These are phyloP conservation scores for Lupinus albus DNA, from an alignment of 306 rosid genomes.

Conservation along the genomic window DNA sequence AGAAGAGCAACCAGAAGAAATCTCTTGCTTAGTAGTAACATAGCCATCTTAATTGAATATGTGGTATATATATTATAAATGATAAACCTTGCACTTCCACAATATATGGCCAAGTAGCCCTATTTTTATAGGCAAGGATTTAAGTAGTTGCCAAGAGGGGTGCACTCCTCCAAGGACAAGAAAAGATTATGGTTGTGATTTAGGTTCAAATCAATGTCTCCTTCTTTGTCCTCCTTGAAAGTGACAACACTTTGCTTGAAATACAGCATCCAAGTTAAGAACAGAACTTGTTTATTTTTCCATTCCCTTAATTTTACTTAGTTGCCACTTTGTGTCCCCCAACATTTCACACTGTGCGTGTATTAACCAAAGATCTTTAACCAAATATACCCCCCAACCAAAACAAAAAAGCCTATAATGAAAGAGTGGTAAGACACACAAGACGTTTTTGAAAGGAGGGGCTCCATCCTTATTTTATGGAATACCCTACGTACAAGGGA, in stretches of 20 bases:
- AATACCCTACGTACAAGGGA: neutral
- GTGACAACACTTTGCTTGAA: constrained; percentile 49
- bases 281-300: constrained; percentile 21
- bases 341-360: neutral
- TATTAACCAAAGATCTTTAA: constrained; percentile 20
- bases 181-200: constrained; percentile 35
- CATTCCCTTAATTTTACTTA: constrained; percentile 31
- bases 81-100: constrained; percentile 27
- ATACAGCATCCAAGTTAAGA: constrained; percentile 45
- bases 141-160: constrained; percentile 30
- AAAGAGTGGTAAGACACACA: neutral
- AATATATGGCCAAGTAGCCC: constrained; percentile 1
- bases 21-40: constrained; percentile 35
- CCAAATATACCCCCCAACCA: neutral
- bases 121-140: constrained; percentile 46
- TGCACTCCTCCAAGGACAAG: constrained; percentile 33
- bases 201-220: constrained; percentile 55
- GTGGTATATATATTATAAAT: constrained; percentile 5
- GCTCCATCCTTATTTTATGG: constrained; percentile 31
- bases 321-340: constrained; percentile 35
- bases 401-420: neutral
- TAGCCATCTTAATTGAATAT: constrained; percentile 32
- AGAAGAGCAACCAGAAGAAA: constrained; percentile 43
- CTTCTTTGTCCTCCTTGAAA: constrained; percentile 49
- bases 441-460: constrained; percentile 26